Conservation (phyloP, 202 grass and related monocot genomes). For the Cymbopogon flexuosus region DNA sequence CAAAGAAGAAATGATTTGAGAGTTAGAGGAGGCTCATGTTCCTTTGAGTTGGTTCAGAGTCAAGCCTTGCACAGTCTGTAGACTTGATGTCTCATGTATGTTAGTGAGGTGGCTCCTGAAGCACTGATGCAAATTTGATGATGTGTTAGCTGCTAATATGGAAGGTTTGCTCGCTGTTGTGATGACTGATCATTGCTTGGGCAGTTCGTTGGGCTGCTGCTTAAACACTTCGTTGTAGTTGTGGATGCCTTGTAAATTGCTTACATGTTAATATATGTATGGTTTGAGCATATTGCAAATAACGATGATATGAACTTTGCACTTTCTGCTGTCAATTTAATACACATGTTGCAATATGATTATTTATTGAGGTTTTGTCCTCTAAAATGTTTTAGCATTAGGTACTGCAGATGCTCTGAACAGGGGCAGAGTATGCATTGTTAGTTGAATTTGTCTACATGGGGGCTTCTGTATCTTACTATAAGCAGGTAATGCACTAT, state of each 20-base stretch:
- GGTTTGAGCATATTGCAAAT: slow-evolving; percentile 23
- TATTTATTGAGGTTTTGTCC: slow-evolving; percentile 23
- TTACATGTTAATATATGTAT: slow-evolving; percentile 42
- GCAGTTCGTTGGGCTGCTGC: slow-evolving; percentile 20
- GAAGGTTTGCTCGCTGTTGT: slow-evolving; percentile 35
- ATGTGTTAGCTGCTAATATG: slow-evolving; percentile 35
- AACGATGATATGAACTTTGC: slow-evolving; percentile 16
- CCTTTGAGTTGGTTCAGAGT: slow-evolving; percentile 26
- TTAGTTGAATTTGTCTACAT: slow-evolving; percentile 25
- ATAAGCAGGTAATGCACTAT: slow-evolving; percentile 26
- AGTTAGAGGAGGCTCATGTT: neutral
- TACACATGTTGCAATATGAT: slow-evolving; percentile 11
- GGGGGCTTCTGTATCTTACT: neutral
- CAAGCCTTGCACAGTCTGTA: slow-evolving; percentile 27
- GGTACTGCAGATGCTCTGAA: slow-evolving; percentile 38
- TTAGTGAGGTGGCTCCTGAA: slow-evolving; percentile 36
- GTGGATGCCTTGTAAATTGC: slow-evolving; percentile 39
- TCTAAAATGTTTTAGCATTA: slow-evolving; percentile 48
- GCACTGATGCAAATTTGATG: slow-evolving; percentile 27
- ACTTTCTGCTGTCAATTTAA: slow-evolving; percentile 20
- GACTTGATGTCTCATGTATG: slow-evolving; percentile 32
- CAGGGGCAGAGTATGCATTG: slow-evolving; percentile 1
- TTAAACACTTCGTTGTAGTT: slow-evolving; percentile 14
- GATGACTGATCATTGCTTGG: slow-evolving; percentile 35
- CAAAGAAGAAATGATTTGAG: slow-evolving; percentile 20